Conservation (phyloP, 306 rosid species). For the Acacia confusa region DNA sequence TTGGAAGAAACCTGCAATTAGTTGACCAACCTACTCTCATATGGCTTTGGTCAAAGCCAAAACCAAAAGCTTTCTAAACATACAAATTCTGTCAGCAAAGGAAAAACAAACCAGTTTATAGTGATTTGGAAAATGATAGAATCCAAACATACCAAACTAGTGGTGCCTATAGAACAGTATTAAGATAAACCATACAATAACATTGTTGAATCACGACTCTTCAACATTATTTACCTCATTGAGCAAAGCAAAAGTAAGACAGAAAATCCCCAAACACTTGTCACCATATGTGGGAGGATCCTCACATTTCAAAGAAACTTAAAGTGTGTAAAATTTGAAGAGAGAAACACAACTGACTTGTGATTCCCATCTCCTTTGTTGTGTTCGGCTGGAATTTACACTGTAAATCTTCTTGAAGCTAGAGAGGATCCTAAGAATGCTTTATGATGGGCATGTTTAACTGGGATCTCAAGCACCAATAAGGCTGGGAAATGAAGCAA, state of each 20-base stretch:
- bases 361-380: background rate
- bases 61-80: background rate
- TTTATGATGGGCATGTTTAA: constrained; percentile 3
- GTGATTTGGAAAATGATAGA: background rate
- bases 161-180: background rate
- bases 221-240: background rate
- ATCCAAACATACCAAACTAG: background rate
- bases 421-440: background rate
- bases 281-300: background rate
- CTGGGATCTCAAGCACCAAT: constrained; percentile 14
- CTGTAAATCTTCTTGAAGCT: background rate
- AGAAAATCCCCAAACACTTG: background rate
- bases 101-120: background rate
- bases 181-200: background rate
- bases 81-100: background rate
- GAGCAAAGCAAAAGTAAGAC: background rate
- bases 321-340: background rate
- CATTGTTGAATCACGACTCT: background rate
- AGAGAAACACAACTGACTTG: background rate
- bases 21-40: background rate
- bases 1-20: background rate
- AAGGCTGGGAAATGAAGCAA: constrained; percentile 1
- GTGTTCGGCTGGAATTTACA: background rate
- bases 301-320: background rate
- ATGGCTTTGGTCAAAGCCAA: background rate